A percentile compares a stretch with the other conserved stretches of the same genome.
phyloP scores from a whole-genome alignment of 1,284 basidiomycete genomes.

The Leccinum variabile region DNA sequence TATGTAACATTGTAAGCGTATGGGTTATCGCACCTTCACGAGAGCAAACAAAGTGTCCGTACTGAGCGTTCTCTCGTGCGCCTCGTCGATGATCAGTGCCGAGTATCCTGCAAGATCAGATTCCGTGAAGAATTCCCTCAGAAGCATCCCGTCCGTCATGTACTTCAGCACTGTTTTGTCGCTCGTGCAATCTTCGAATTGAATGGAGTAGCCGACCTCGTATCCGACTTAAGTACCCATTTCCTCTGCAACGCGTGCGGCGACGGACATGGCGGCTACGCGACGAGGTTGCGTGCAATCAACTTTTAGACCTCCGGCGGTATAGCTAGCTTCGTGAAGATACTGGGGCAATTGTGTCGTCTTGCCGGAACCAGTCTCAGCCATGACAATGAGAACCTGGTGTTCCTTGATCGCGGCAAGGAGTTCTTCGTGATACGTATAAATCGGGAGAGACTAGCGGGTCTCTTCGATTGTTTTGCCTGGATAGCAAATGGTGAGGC shows the following conservation, averaged over 20 bases:
- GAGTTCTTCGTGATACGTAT: slow-evolving; percentile 81
- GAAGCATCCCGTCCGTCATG: slow-evolving; percentile 98
- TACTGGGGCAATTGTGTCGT: slow-evolving; percentile 99
- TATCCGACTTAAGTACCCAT: slow-evolving; percentile 96
- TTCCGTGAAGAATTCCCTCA: slow-evolving; percentile 94
- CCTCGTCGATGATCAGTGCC: slow-evolving; percentile 94
- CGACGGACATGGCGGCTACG: slow-evolving; percentile 99
- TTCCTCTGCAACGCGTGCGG: slow-evolving; percentile 97
- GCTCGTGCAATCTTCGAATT: slow-evolving; percentile 99
- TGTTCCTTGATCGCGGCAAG: slow-evolving; percentile 88
- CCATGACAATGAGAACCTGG: slow-evolving; percentile 91
- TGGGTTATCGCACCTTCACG: slow-evolving; percentile 76
- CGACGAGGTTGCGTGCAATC: slow-evolving; percentile 98
- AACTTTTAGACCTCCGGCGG: slow-evolving; percentile 83
- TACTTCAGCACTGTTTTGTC: slow-evolving; percentile 98
- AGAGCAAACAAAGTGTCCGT: slow-evolving; percentile 97
- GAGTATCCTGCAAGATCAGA: slow-evolving; percentile 92
- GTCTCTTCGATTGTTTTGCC: slow-evolving; percentile 88
- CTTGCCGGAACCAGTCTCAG: slow-evolving; percentile 96
- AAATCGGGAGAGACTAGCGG: slow-evolving; percentile 89
- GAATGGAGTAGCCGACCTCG: slow-evolving; percentile 98
- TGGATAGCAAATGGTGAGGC: slow-evolving; percentile 34
- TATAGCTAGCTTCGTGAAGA: slow-evolving; percentile 96
- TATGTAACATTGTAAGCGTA: slow-evolving; percentile 10
- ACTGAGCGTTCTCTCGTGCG: slow-evolving; percentile 92